Percentiles rank a stretch among this genome's conserved stretches.
These are phyloP conservation scores for Colletotrichum endophyticum DNA, from an alignment of 2,329 filamentous ascomycete genomes.

Conservation along the genomic window DNA sequence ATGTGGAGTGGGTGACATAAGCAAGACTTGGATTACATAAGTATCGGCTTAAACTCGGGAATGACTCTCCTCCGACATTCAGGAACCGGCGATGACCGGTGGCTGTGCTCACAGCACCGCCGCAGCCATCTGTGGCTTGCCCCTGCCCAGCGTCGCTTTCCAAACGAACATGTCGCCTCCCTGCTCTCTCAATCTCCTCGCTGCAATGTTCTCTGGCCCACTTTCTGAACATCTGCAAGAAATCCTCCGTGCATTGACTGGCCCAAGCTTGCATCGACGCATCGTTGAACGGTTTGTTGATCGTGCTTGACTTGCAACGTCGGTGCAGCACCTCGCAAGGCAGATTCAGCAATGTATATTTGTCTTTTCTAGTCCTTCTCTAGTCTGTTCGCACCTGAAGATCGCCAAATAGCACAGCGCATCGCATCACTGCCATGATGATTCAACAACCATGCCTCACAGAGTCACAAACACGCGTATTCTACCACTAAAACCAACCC, in stretches of 20 bases:
- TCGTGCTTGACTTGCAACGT: neutral
- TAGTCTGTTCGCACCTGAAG: neutral
- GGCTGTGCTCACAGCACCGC: neutral
- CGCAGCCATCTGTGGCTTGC: neutral
- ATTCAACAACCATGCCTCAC: neutral
- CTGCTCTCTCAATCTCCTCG: neutral
- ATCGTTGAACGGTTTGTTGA: neutral
- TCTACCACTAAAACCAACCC: neutral
- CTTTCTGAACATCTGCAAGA: neutral
- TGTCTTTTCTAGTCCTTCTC: neutral
- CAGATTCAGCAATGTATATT: neutral
- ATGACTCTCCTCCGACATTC: neutral
- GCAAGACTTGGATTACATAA: neutral
- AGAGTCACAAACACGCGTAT: neutral
- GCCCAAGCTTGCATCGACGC: neutral
- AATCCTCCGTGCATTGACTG: neutral
- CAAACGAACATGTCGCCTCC: neutral
- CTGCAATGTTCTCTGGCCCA: neutral
- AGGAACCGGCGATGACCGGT: neutral
- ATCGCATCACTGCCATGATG: neutral
- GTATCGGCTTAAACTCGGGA: neutral
- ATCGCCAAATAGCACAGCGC: neutral
- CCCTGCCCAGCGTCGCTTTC: neutral
- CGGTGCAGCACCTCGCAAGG: neutral
- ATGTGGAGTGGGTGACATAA: neutral